Base-by-base conservation (phyloP, 1,139 yeast genomes). In the Kodamaea sp. region DNA sequence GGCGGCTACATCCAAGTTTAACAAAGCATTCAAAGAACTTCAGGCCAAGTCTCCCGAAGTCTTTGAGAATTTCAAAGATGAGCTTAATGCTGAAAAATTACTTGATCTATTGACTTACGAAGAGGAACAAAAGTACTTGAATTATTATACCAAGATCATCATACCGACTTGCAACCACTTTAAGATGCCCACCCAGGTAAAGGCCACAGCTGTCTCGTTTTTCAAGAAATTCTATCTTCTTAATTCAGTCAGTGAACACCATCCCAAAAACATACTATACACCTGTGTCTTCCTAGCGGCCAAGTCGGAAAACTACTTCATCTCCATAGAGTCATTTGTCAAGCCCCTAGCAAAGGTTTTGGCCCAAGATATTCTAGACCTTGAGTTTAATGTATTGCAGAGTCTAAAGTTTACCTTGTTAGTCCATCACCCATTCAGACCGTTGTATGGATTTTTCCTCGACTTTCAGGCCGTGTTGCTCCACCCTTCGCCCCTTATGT, bases 261-360 rank as follows among this genome's bases (percentile, higher is more conserved):
- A 87, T 48, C 98, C 98, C 8, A 87, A 87, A 52, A 76, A 80
- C 44, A 72, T 92, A 25, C 70, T 92, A 52, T 80, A 81, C 44
- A 89, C 98, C 0, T 84, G 96, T 44, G 76, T 92, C 10, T 92
- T 90, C 56, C 66, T 92, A 26, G 96, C 97, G 2, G 90, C 96
- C 28, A 92, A 92, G 59, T 80, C 92, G 12, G 97, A 92, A 53
- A 92, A 92, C 61, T 83, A 79, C 57, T 90, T 90, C 60, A 83
- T 92, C 22, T 79, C 95, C 13, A 84, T 90, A 34, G 85, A 84
- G 26, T 76, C 86, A n/a, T 89, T 89, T 55, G 81, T 88, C 35
- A 72, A 75, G 39, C 76, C 81, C 24, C 70, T 90, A 16, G 80
- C 80, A 12, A 83, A 84, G 35, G 76, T 84, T 1, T 74, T 79